Evolutionary conservation across 2,329 filamentous ascomycete species (phyloP), one percentile per base, ranked within the genome.

Genomic region (Verticillium nubilum): DNA sequence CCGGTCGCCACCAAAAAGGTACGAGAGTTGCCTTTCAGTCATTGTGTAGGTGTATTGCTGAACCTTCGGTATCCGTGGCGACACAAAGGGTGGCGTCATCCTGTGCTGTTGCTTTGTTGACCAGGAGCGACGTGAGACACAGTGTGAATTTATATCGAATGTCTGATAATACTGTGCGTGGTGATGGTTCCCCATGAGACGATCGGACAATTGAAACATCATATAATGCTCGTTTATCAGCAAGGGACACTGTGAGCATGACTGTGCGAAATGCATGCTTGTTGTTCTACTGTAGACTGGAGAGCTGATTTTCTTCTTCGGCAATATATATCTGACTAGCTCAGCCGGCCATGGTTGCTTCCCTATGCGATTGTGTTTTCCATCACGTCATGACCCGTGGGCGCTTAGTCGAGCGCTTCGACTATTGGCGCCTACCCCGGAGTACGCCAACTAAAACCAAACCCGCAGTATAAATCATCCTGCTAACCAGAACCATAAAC

Each of bases 1-100:
- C 77, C 67, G 69, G 59, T 72, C 67, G 42, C 75, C 76, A 27
- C 77, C 76, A 35, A 75, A 79, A 59, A 79, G 73, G 61, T 72
- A 74, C 6, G 5, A 4, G 3, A 47, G 6, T 6, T 47, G 37
- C 5, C 9, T n/a, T 19, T 23, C 37, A 3, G 37, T 3, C 37
- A 47, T 47, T 25, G n/a, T 47, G 19, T 1, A n/a, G 15, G 15
- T 9, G 13, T 9, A 31, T 31, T 31, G 4, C 13, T 12, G 29
- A 31, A 12, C 29, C 13, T 31, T 7, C 13, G 13, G 29, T 31
- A 12, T 31, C 4, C 4, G 29, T 7, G 29, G 4, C 13, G 4
- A 9, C 29, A 31, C 4, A 7, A 31, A 7, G 7, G 29, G 29
- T 31, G 29, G 29, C 29, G 29, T 31, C 29, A 31, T 31, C 29